Evolutionary conservation across 768 basidiomycete genomes (phyloP).

Genomic region (Suillus decipiens): DNA sequence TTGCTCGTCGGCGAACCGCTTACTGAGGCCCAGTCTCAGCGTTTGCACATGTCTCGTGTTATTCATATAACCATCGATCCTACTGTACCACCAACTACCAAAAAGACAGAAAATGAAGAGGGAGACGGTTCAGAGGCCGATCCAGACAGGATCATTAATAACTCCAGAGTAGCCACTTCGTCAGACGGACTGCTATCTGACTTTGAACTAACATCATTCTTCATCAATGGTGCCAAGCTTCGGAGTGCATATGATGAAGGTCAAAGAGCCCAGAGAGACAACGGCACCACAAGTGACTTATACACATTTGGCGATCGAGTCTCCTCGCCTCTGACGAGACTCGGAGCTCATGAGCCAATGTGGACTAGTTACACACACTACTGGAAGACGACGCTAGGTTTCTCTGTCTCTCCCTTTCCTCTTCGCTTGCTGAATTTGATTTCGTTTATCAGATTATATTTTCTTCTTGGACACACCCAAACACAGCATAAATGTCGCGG

Average conservation of each 20-base stretch:
- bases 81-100: slow-evolving; percentile 37
- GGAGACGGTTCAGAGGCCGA: slow-evolving; percentile 46
- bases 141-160: slow-evolving; percentile 72
- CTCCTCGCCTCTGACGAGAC: slow-evolving; percentile 37
- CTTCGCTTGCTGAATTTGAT: slow-evolving; percentile 14
- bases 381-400: slow-evolving; percentile 83
- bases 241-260: slow-evolving; percentile 74
- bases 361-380: slow-evolving; percentile 90
- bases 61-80: slow-evolving; percentile 74
- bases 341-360: slow-evolving; percentile 71
- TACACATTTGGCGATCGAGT: slow-evolving; percentile 56
- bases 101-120: slow-evolving; percentile 33
- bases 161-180: slow-evolving; percentile 59
- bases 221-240: slow-evolving; percentile 35
- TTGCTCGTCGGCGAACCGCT: slow-evolving; percentile 67
- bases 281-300: slow-evolving; percentile 18
- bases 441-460: slow-evolving; percentile 81
- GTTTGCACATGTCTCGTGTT: slow-evolving; percentile 63
- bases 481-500: slow-evolving; percentile 39
- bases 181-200: slow-evolving; percentile 71
- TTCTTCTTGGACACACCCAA: slow-evolving; percentile 61
- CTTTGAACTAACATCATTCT: slow-evolving; percentile 52
- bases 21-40: slow-evolving; percentile 51
- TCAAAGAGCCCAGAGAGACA: slow-evolving; percentile 23
- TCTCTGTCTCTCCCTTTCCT: slow-evolving; percentile 14